Percentiles rank a stretch among this genome's conserved stretches.
Conservation (phyloP, 2,329 filamentous ascomycete genomes). For the Diaporthe amygdali region DNA sequence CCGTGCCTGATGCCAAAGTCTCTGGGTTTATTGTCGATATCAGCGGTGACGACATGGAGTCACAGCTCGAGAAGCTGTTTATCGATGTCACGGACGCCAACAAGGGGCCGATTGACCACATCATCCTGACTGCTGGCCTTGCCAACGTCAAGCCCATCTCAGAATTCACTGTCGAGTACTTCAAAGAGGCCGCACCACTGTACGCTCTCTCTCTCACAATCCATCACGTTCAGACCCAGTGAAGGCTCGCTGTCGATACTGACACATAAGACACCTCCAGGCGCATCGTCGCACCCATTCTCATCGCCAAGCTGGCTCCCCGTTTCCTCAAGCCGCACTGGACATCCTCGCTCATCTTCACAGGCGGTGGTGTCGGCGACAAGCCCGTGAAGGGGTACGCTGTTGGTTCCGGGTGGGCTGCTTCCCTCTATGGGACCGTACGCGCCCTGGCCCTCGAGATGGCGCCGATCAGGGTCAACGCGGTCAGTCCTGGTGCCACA, state of each 20-base stretch:
- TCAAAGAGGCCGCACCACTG: constrained; percentile 48
- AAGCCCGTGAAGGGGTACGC: constrained; percentile 45
- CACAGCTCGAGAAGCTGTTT: constrained; percentile 49
- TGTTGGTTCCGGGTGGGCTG: constrained; percentile 46
- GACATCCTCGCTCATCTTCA: constrained; percentile 51
- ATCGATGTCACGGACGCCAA: constrained; percentile 31
- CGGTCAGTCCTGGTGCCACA: constrained; percentile 52
- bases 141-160: constrained; percentile 40
- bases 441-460: constrained; percentile 56
- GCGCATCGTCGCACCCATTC: constrained; percentile 52
- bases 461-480: constrained; percentile 57
- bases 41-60: constrained; percentile 46
- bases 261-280: neutral
- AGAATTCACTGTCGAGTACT: constrained; percentile 43
- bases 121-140: constrained; percentile 58
- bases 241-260: neutral
- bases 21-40: constrained; percentile 51
- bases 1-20: constrained; percentile 36
- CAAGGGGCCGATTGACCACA: constrained; percentile 48
- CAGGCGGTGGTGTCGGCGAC: constrained; percentile 50
- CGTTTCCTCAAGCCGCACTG: constrained; percentile 43
- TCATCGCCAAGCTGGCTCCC: constrained; percentile 50
- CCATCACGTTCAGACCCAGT: neutral
- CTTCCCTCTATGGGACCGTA: constrained; percentile 51
- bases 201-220: too few relatives aligned